These are phyloP conservation scores for Phytophthora europaea DNA, from an alignment of 352 stramenopile species.

Conservation along the genomic window DNA sequence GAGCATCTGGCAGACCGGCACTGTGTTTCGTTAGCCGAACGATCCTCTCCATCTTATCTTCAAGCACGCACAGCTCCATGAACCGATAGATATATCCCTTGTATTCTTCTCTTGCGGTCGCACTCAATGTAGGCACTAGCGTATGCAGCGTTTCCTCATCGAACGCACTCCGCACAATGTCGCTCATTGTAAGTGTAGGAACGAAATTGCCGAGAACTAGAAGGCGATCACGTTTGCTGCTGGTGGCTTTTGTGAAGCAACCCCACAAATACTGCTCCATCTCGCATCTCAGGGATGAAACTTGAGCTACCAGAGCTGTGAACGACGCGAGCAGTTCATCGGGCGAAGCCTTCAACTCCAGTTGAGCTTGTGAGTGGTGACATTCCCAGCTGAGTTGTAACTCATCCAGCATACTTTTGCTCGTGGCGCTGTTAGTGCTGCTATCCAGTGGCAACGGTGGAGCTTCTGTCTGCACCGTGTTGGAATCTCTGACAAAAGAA, in stretches of 20 bases:
- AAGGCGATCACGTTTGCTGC: conserved; percentile 23
- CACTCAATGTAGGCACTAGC: conserved; percentile 36
- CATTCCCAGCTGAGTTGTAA: conserved; percentile 54
- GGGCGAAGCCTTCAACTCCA: conserved; percentile 7
- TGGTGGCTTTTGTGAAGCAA: conserved; percentile 7
- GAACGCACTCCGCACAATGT: conserved; percentile 51
- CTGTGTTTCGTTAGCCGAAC: conserved; percentile 16
- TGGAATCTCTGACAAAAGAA: conserved; percentile 12
- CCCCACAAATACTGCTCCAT: conserved; percentile 35
- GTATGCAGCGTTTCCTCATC: conserved; percentile 44
- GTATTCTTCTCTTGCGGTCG: conserved; percentile 19
- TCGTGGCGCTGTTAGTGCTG: conserved; percentile 34
- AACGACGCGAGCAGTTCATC: conserved; percentile 16
- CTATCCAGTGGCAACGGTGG: conserved; percentile 35
- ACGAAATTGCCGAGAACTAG: conserved; percentile 36
- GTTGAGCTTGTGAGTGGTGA: conserved; percentile 38
- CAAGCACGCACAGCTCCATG: conserved; percentile 78
- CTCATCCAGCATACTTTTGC: conserved; percentile 49
- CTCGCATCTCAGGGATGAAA: conserved; percentile 17
- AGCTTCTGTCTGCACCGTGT: not conserved
- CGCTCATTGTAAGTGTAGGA: conserved; percentile 36
- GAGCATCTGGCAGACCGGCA: conserved; percentile 18
- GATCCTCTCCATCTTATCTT: conserved; percentile 77
- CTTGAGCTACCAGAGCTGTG: conserved; percentile 21
- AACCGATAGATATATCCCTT: conserved; percentile 29